These are phyloP conservation scores for Exidia glandulosa DNA, from an alignment of 768 basidiomycete species.

Conservation along the genomic window DNA sequence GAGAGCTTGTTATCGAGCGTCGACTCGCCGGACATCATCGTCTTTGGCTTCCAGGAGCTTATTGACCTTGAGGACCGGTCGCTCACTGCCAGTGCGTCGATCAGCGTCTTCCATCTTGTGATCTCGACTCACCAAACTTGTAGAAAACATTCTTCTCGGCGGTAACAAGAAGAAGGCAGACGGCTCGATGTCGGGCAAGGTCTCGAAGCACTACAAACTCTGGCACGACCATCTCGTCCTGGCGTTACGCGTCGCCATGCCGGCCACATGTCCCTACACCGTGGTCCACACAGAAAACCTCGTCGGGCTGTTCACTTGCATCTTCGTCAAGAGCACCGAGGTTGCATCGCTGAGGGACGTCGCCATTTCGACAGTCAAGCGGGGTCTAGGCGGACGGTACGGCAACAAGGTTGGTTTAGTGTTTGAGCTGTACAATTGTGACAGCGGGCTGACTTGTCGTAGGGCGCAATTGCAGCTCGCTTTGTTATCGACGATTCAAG, in stretches of 20 bases:
- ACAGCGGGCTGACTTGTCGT: not conserved
- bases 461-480: slow-evolving; percentile 88
- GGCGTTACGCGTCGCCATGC: slow-evolving; percentile 66
- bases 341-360: slow-evolving; percentile 47
- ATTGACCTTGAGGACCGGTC: slow-evolving; percentile 91
- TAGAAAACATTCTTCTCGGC: slow-evolving; percentile 74
- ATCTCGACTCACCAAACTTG: not conserved
- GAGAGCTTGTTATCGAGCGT: slow-evolving; percentile 61
- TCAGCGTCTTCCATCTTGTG: not conserved
- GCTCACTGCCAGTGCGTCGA: slow-evolving; percentile 58
- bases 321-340: slow-evolving; percentile 50
- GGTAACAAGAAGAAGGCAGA: slow-evolving; percentile 56
- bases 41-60: slow-evolving; percentile 92
- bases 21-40: slow-evolving; percentile 75
- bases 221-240: slow-evolving; percentile 76
- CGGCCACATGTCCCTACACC: slow-evolving; percentile 62
- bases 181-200: slow-evolving; percentile 47
- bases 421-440: not conserved
- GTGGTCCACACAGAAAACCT: slow-evolving; percentile 80
- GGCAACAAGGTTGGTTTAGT: slow-evolving; percentile 75
- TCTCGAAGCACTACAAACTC: slow-evolving; percentile 74
- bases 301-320: slow-evolving; percentile 72
- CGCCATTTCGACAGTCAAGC: slow-evolving; percentile 73
- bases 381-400: slow-evolving; percentile 86
- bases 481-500: slow-evolving; percentile 88